A percentile compares a stretch with the other conserved stretches of the same genome.
phyloP scores from a whole-genome alignment of 352 stramenopile species.

The Plasmopara halstedii region DNA sequence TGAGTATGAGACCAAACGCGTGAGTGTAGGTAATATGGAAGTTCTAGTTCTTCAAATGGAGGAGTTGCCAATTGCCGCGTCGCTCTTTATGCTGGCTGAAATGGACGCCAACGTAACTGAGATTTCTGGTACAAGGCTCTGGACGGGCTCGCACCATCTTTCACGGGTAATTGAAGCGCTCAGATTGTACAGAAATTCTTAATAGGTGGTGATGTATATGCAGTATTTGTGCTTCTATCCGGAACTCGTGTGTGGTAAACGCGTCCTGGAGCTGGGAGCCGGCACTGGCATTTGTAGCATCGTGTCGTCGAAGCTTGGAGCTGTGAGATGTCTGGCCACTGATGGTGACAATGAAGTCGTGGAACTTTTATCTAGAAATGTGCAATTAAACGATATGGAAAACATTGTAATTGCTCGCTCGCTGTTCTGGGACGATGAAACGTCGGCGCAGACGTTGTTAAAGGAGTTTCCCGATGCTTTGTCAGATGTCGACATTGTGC shows the following conservation, averaged over 20 bases:
- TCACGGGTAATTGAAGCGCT: constrained; percentile 19
- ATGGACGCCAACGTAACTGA: constrained; percentile 55
- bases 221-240: constrained; percentile 44
- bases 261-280: constrained; percentile 60
- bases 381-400: constrained; percentile 30
- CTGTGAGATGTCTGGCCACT: constrained; percentile 38
- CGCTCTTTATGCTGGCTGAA: constrained; percentile 54
- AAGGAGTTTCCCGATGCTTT: constrained; percentile 22
- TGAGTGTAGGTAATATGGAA: constrained; percentile 32
- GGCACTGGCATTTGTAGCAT: constrained; percentile 70
- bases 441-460: constrained; percentile 28
- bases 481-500: constrained; percentile 35
- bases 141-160: constrained; percentile 65
- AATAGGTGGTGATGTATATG: constrained; percentile 2
- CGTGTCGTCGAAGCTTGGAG: constrained; percentile 46
- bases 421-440: constrained; percentile 52
- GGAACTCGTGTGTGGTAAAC: constrained; percentile 35
- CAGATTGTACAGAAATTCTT: neutral
- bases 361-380: constrained; percentile 37
- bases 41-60: constrained; percentile 54
- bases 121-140: constrained; percentile 72
- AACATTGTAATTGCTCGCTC: constrained; percentile 22
- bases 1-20: constrained; percentile 45
- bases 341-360: constrained; percentile 65
- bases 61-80: constrained; percentile 42